A percentile compares a stretch with the other conserved stretches of the same genome.
Conservation (phyloP, 371 early-diverging fungal genomes). For the Mucor lusitanicus region DNA sequence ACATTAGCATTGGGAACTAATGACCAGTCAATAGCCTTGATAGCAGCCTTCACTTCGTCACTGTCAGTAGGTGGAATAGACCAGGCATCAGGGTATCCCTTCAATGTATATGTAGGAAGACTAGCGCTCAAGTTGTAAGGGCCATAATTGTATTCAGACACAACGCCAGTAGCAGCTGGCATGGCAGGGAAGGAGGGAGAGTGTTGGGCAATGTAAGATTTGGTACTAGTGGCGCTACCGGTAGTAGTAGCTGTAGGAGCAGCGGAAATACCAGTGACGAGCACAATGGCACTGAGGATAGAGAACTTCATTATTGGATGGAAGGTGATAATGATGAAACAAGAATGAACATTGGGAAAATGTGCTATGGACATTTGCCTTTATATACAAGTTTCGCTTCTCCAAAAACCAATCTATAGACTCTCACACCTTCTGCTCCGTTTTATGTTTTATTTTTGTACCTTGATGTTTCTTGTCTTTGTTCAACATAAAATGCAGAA, state of each 20-base stretch:
- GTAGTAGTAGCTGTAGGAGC: constrained; percentile 7
- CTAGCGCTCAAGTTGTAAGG: constrained; percentile 9
- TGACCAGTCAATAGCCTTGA: constrained; percentile 24
- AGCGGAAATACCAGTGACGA: background rate
- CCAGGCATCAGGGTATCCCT: constrained; percentile 17
- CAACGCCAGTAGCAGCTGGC: constrained; percentile 9
- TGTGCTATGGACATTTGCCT: background rate
- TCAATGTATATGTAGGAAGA: constrained; percentile 3
- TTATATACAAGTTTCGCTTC: background rate
- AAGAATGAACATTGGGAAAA: background rate
- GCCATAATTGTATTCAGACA: constrained; percentile 8
- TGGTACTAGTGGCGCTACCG: background rate
- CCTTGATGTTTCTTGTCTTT: background rate
- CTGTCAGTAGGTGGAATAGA: constrained; percentile 14
- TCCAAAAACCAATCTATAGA: background rate
- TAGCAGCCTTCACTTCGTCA: constrained; percentile 20
- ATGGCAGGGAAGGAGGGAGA: constrained; percentile 14
- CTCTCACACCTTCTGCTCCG: background rate
- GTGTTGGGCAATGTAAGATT: constrained; percentile 6
- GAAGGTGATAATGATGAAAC: background rate
- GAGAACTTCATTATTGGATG: background rate
- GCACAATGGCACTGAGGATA: background rate
- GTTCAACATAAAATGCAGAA: background rate
- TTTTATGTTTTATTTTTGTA: background rate
- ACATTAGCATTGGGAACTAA: constrained; percentile 22